Evolutionary conservation across 2,329 filamentous ascomycete genomes (phyloP).

Genomic region (Fusarium albosuccineum): DNA sequence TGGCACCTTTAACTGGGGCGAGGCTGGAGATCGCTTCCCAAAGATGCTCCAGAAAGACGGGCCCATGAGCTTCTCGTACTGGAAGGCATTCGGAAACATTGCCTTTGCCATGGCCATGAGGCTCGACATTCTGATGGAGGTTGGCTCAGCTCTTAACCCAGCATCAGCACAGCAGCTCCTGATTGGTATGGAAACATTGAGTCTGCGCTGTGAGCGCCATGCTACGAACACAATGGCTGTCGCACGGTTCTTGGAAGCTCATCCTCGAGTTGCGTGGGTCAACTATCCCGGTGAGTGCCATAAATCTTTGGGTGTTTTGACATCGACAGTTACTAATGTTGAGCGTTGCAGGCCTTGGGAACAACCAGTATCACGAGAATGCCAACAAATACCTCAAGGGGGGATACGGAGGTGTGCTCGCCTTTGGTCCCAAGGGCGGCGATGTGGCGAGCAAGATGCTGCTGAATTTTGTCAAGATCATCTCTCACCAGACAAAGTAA

Average conservation of each 20-base stretch:
- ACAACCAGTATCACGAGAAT: slow-evolving; percentile 71
- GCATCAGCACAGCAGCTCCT: slow-evolving; percentile 4
- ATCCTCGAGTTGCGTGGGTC: slow-evolving; percentile 13
- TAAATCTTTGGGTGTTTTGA: too few relatives aligned
- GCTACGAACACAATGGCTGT: slow-evolving; percentile 1
- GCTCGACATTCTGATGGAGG: slow-evolving; percentile 11
- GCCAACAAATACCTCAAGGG: slow-evolving; percentile 77
- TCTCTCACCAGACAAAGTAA: neutral
- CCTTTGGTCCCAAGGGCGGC: slow-evolving; percentile 64
- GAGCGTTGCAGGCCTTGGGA: neutral
- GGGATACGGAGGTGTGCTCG: slow-evolving; percentile 78
- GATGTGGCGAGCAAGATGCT: neutral
- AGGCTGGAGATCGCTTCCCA: slow-evolving; percentile 44
- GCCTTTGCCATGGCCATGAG: slow-evolving; percentile 5
- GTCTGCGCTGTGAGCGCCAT: slow-evolving; percentile 8
- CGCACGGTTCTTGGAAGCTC: slow-evolving; percentile 4
- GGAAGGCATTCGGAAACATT: slow-evolving; percentile 1
- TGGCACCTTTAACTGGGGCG: slow-evolving; percentile 94
- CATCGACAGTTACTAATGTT: neutral
- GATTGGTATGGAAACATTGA: slow-evolving; percentile 11
- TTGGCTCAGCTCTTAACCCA: neutral
- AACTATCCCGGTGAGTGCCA: neutral
- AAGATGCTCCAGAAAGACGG: slow-evolving; percentile 11
- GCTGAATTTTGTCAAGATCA: neutral
- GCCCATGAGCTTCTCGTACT: slow-evolving; percentile 4